phyloP scores from a whole-genome alignment of 177 flowering plant genomes.

The Vitis hybrid region DNA sequence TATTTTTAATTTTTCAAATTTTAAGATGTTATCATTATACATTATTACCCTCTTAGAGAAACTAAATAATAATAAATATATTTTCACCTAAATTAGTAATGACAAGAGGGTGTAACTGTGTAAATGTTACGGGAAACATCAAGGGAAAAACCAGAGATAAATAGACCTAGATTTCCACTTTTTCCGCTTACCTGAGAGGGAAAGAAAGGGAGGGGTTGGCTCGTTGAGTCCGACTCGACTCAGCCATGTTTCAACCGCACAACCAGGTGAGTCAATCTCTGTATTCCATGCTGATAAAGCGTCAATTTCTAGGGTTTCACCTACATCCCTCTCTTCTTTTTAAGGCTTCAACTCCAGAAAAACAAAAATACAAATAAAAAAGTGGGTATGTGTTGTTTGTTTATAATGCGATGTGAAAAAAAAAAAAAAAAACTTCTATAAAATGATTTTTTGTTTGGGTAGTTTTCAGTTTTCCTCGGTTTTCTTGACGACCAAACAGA shows the following conservation, averaged over 20 bases:
- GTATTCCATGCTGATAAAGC: not conserved
- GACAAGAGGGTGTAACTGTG: too few relatives aligned
- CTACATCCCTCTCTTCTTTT: conserved; percentile 1
- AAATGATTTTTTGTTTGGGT: not conserved
- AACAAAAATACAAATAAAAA: not conserved
- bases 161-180: not conserved
- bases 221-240: not conserved
- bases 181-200: not conserved
- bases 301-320: conserved; percentile 4
- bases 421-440: too few relatives aligned
- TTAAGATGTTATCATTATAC: too few relatives aligned
- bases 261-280: conserved; percentile 16
- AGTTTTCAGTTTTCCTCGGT: not conserved
- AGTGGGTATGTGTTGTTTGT: not conserved
- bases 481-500: not conserved
- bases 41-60: too few relatives aligned
- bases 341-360: not conserved
- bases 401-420: too few relatives aligned
- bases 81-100: too few relatives aligned
- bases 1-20: too few relatives aligned
- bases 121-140: too few relatives aligned
- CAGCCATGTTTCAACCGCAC: conserved; percentile 18
- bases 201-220: not conserved
- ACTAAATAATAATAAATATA: too few relatives aligned
- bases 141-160: too few relatives aligned